These are phyloP conservation scores for Penicillium sp. DNA, from an alignment of 2,329 filamentous ascomycete genomes.

Conservation along the genomic window DNA sequence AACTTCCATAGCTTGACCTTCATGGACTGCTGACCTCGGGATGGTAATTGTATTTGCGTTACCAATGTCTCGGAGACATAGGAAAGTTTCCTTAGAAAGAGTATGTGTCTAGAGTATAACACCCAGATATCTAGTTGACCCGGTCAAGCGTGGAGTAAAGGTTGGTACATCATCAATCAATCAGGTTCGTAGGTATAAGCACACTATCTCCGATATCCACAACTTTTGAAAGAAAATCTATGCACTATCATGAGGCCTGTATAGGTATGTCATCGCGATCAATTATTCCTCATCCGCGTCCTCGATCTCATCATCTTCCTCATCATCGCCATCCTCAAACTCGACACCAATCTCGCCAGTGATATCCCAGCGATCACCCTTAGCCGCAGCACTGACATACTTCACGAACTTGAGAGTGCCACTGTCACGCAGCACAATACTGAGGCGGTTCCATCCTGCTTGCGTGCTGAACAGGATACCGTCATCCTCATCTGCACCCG, in stretches of 20 bases:
- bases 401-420: slow-evolving; percentile 92
- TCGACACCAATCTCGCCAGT: slow-evolving; percentile 72
- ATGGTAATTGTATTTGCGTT: too few relatives aligned
- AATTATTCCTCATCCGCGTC: slow-evolving; percentile 24
- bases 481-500: slow-evolving; percentile 65
- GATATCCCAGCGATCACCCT: slow-evolving; percentile 90
- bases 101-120: too few relatives aligned
- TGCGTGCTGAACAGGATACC: slow-evolving; percentile 66
- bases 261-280: neutral
- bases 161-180: slow-evolving; percentile 5
- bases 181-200: slow-evolving; percentile 3
- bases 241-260: neutral
- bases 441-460: slow-evolving; percentile 83
- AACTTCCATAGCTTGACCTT: too few relatives aligned
- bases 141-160: too few relatives aligned
- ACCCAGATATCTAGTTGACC: too few relatives aligned
- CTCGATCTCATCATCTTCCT: slow-evolving; percentile 36
- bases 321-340: slow-evolving; percentile 51
- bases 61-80: too few relatives aligned
- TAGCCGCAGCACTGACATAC: slow-evolving; percentile 78
- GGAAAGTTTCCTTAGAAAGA: too few relatives aligned
- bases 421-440: slow-evolving; percentile 80
- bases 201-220: slow-evolving; percentile 9
- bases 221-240: neutral
- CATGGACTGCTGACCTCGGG: too few relatives aligned